These are phyloP conservation scores for Podaxis pistillaris DNA, from an alignment of 768 basidiomycete species.

Conservation along the genomic window DNA sequence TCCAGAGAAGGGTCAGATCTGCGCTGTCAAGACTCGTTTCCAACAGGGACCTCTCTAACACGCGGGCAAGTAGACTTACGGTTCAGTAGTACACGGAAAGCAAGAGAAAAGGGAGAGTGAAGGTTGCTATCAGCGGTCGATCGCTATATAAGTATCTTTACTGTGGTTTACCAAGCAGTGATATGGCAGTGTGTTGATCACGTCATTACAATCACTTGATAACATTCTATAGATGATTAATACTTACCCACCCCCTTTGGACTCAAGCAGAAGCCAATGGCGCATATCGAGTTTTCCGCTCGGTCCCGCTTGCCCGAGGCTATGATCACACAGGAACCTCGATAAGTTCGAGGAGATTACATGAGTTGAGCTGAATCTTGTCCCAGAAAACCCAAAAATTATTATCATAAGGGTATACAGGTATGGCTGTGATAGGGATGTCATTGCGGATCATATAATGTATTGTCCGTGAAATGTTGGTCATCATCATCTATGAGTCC, in stretches of 20 bases:
- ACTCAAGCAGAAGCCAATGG: neutral
- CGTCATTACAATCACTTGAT: conserved; percentile 9
- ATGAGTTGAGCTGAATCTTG: neutral
- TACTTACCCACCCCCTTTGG: neutral
- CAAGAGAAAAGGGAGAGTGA: neutral
- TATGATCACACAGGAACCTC: neutral
- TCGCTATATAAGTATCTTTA: neutral
- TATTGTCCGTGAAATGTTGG: neutral
- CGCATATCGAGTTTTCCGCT: neutral
- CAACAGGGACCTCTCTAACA: neutral
- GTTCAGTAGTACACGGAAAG: neutral
- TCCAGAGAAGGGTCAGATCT: neutral
- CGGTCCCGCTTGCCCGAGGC: neutral
- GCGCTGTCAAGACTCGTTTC: neutral
- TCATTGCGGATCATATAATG: neutral
- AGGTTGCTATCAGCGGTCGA: neutral
- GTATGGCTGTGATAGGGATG: neutral
- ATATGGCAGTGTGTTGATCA: neutral
- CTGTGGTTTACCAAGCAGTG: conserved; percentile 3
- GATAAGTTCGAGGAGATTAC: neutral
- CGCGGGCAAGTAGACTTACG: neutral
- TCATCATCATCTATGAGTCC: neutral
- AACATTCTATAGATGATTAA: neutral
- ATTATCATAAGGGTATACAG: neutral
- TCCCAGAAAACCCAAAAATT: neutral